Base-by-base conservation (phyloP, 179 eudicot species). In the Spinacia oleracea region DNA sequence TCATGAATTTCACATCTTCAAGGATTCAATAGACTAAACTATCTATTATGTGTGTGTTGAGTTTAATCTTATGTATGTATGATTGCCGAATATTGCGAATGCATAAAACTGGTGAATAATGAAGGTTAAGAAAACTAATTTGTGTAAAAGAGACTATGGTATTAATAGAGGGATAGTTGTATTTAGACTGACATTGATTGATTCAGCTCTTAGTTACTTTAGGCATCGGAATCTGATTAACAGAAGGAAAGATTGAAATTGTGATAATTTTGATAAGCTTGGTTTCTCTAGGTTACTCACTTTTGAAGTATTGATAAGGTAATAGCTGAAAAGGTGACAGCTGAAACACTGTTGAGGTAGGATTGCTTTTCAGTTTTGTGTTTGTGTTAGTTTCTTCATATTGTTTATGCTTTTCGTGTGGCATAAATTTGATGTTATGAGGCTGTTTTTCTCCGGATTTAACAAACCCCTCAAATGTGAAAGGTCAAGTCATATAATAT, bases 321-420 rank as follows among this genome's bases (percentile, higher is more conserved):
- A 73, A 45, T 53, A 29, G 38, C 50, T 32, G 20, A 34, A 50
- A 2, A 34, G 56, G 46, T 38, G n/a, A 53, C 10, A 48, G 45
- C 73, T 81, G 80, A 29, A 66, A 40, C 21, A 42, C n/a, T 46
- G 21, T 34, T 68, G 62, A 15, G 9, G 15, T 72, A 43, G 21
- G 9, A 29, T 68, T 4, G 51, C 16, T 35, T 69, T n/a, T 40
- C 25, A 5, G 34, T 34, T 46, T 48, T 27, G 23, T 32, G 23
- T 65, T n/a, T 65, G 55, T 29, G 62, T 46, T 63, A 9, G 46
- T 23, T 7, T 11, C 38, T 40, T 21, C 70, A 11, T 76, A 29
- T n/a, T 7, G 66, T 64, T 42, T 56, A 16, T 25, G 25, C n/a
- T 40, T 67, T 53, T 6, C 25, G 2, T 53, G 15, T 6, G 60